Percentiles rank a stretch among this genome's conserved stretches.
phyloP scores from a whole-genome alignment of 1,284 basidiomycete species.

The Cutaneotrichosporon cutaneum region DNA sequence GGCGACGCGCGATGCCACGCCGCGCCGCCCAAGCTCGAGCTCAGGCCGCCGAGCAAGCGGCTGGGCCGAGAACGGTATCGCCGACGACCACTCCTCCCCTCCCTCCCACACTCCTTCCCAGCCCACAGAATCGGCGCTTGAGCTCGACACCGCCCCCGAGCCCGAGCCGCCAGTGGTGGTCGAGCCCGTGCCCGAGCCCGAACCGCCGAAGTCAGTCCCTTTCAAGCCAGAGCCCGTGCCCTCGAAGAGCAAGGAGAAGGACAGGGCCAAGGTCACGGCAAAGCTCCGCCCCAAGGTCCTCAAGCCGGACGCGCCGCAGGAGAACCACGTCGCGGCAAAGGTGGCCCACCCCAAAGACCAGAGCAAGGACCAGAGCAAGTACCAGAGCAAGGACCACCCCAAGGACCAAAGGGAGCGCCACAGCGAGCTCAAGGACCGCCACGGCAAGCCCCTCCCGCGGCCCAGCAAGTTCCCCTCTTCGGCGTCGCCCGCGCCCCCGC shows the following conservation, averaged over 20 bases:
- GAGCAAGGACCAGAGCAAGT: background rate
- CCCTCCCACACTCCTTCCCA: background rate
- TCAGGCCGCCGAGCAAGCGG: constrained; percentile 4
- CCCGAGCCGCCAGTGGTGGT: background rate
- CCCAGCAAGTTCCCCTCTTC: background rate
- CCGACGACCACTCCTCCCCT: background rate
- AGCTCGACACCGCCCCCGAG: background rate
- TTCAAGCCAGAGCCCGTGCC: background rate
- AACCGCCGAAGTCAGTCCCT: background rate
- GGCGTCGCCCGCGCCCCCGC: background rate
- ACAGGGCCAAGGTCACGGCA: background rate
- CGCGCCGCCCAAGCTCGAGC: constrained; percentile 20
- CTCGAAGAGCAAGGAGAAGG: background rate
- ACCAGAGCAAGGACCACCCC: background rate
- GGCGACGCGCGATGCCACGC: constrained; percentile 24
- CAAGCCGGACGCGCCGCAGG: background rate
- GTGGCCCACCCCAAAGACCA: background rate
- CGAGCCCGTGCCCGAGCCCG: constrained; percentile 4
- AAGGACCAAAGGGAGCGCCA: background rate
- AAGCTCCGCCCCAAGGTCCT: background rate
- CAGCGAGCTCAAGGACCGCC: background rate
- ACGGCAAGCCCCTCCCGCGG: background rate
- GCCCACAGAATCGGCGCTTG: background rate
- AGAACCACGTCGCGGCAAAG: background rate
- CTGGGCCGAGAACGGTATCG: background rate